These are phyloP conservation scores for Smittium culicis DNA, from an alignment of 371 early-diverging fungal genomes.

Conservation along the genomic window DNA sequence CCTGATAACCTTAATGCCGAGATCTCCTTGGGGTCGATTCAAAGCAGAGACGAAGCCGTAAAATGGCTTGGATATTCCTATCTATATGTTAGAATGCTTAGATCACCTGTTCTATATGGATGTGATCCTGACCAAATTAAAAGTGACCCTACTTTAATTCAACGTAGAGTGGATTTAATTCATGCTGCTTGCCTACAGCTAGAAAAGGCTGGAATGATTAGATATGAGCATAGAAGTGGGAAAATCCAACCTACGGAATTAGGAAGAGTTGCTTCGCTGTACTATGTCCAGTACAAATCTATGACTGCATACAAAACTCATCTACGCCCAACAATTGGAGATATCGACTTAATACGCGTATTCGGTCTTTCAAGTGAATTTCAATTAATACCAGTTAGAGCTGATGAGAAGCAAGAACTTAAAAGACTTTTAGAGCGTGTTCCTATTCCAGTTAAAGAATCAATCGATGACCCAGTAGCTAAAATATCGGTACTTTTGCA, in stretches of 20 bases:
- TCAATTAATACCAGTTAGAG: conserved; percentile 85
- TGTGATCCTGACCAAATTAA: conserved; percentile 11
- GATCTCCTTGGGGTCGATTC: conserved; percentile 85
- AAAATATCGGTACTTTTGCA: conserved; percentile 94
- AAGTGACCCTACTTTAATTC: conserved; percentile 68
- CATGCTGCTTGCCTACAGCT: conserved; percentile 74
- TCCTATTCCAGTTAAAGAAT: conserved; percentile 85
- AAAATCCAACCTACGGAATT: conserved; percentile 77
- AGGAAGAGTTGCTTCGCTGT: conserved; percentile 92
- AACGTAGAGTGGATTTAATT: conserved; percentile 76
- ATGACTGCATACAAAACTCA: conserved; percentile 90
- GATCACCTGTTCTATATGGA: conserved; percentile 64
- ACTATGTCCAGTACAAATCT: conserved; percentile 77
- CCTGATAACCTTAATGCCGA: conserved; percentile 94
- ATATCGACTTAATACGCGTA: conserved; percentile 69
- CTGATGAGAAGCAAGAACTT: conserved; percentile 90
- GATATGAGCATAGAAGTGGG: conserved; percentile 78
- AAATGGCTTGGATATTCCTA: conserved; percentile 97
- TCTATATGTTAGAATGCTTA: conserved; percentile 90
- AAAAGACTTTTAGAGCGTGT: conserved; percentile 83
- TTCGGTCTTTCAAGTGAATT: conserved; percentile 89
- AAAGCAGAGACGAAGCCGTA: conserved; percentile 83
- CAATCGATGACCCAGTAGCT: conserved; percentile 76
- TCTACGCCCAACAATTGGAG: conserved; percentile 76
- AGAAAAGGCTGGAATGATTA: conserved; percentile 76